Percentiles rank a stretch among this genome's conserved stretches.
phyloP scores from a whole-genome alignment of 495 filamentous ascomycete genomes.

The Darksidea phi region DNA sequence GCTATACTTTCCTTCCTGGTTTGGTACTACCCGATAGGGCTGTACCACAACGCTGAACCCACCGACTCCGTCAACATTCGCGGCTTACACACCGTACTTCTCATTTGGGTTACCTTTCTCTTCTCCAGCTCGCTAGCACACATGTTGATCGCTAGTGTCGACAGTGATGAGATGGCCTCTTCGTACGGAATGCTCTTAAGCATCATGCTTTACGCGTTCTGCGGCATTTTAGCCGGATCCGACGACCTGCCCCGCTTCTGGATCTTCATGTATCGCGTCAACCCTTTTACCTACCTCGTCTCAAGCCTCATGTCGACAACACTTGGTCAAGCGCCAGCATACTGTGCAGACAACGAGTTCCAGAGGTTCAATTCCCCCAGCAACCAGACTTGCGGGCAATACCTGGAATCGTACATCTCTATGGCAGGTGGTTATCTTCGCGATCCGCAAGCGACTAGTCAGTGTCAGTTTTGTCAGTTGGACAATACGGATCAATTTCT shows the following conservation, averaged over 20 bases:
- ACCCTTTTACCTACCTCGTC: conserved; percentile 72
- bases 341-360: conserved; percentile 63
- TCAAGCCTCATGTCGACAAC: conserved; percentile 61
- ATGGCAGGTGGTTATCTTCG: conserved; percentile 27
- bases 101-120: conserved; percentile 51
- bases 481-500: conserved; percentile 63
- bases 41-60: conserved; percentile 65
- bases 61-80: conserved; percentile 58
- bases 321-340: conserved; percentile 57
- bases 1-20: conserved; percentile 66
- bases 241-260: conserved; percentile 67
- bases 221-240: conserved; percentile 66
- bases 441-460: not conserved
- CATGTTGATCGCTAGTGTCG: conserved; percentile 67
- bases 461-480: conserved; percentile 51
- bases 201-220: conserved; percentile 58
- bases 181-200: conserved; percentile 68
- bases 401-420: conserved; percentile 54
- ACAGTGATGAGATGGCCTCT: conserved; percentile 62
- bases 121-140: conserved; percentile 56
- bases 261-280: conserved; percentile 82
- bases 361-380: conserved; percentile 54
- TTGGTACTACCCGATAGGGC: conserved; percentile 81
- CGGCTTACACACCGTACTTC: conserved; percentile 64
- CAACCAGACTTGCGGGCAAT: conserved; percentile 57